phyloP scores from a whole-genome alignment of 2,329 filamentous ascomycete genomes.

The Alternaria postmessia region DNA sequence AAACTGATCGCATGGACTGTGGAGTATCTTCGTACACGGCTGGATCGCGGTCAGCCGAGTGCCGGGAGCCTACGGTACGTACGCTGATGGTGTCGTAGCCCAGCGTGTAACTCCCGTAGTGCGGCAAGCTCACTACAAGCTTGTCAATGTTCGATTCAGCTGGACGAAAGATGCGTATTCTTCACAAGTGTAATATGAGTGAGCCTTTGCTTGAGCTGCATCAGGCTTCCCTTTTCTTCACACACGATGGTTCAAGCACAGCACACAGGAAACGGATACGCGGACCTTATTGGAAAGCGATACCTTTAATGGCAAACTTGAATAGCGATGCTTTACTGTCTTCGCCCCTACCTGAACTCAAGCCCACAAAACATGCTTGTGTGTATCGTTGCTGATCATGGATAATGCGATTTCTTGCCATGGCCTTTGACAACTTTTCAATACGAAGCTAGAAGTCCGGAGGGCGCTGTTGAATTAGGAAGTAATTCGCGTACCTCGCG shows the following conservation, averaged over 20 bases:
- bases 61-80: slow-evolving; percentile 39
- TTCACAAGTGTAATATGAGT: slow-evolving; percentile 35
- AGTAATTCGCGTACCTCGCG: background rate
- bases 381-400: background rate
- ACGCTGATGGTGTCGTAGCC: background rate
- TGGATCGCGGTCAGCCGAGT: slow-evolving; percentile 29
- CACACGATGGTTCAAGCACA: slow-evolving; percentile 18
- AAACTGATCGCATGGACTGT: slow-evolving; percentile 29
- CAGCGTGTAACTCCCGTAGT: slow-evolving; percentile 22
- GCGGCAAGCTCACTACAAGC: slow-evolving; percentile 35
- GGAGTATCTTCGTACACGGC: slow-evolving; percentile 34
- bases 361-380: background rate
- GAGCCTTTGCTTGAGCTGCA: slow-evolving; percentile 35
- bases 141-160: slow-evolving; percentile 35
- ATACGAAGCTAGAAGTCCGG: background rate
- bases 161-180: slow-evolving; percentile 24
- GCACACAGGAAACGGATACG: background rate
- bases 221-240: slow-evolving; percentile 9
- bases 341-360: background rate
- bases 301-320: background rate
- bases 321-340: background rate
- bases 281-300: background rate
- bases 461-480: background rate
- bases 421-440: background rate
- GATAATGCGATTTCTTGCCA: background rate